Base-by-base conservation (phyloP, 805 yeast genomes). In the Peterozyma toletana region DNA sequence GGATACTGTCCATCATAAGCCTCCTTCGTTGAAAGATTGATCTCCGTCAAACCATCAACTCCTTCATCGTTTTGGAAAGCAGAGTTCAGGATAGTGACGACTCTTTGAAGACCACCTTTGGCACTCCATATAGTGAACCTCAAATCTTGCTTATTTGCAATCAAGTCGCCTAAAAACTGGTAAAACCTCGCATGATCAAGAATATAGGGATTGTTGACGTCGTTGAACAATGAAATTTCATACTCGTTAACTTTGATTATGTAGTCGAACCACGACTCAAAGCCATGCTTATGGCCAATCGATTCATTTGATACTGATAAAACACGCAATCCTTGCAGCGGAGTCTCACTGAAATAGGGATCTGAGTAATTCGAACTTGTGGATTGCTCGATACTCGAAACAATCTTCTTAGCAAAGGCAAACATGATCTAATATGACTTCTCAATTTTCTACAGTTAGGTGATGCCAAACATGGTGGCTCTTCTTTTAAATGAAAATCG, bases 211-310 rank as follows among this genome's bases (percentile, higher is more conserved):
- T 29, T 35, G 15, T 18, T 37, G 6, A 33, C 16, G 58, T 65
- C 29, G 47, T 54, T 9, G 64, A 61, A 21, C 5, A 41, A n/a
- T 57, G 56, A 33, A 49, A 80, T 54, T 15, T 83, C 85, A 50
- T 76, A 82, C 38, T 86, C 87, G 53, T 91, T 86, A 45, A 89
- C 67, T 1, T 85, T 83, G n/a, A 88, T 72, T 33, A 91, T 78
- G 58, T 73, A 91, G 59, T 91, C 99, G 56, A 91, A 93, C 78
- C 87, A 84, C 9, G 93, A 71, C 61, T 89, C 95, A 29, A 93
- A 59, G 2, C 84, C 86, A 18, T 70, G 65, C 29, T 63, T 68
- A 7, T 63, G 60, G 13, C 75, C 83, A 11, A 65, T 62, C 0
- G 84, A 75, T 42, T 61, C 64, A 30, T 62, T 58, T 33, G 63